Evolutionary conservation across 2,329 filamentous ascomycete species (phyloP), one percentile per base, ranked within the genome.

Genomic region (Fusarium heterosporum): DNA sequence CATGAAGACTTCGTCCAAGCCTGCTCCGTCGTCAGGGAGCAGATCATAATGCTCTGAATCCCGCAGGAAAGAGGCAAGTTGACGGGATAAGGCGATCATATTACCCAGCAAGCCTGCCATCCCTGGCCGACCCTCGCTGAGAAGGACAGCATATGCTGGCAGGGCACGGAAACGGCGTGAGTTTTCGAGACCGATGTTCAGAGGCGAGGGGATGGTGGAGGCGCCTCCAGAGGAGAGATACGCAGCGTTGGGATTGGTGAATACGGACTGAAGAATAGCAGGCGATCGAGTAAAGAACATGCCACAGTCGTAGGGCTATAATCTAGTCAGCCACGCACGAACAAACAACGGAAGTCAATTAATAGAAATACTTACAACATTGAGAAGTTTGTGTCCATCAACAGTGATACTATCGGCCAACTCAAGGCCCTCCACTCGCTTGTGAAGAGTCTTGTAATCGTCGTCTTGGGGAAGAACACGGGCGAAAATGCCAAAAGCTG

Each of bases 331-430:
- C 12, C 22, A 47, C 13, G 9, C n/a, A 17, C 10, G 41, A 32
- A 8, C 8, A 9, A 17, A 6, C 42, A 11, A 10, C 28, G 16
- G 28, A 39, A 28, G n/a, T 40, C 17, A 17, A 22, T 22, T 22
- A 22, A 22, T 22, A 22, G 28, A 12, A 25, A n/a, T 22, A 83
- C 86, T 61, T 77, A 89, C 88, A 43, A 97, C 93, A 70, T 97
- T 97, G 62, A 98, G 85, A n/a, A 97, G 80, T 75, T 97, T 97
- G 78, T 98, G 95, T 0, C 87, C 91, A 73, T 97, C 94, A 4
- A 91, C 89, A 0, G 93, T 90, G 69, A 97, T 93, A 49, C 92
- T 96, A 75, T 97, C 93, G 4, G 92, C 93, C 4, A 97, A 82
- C 63, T 97, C 90, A 13, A 97, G 77, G 1, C 92, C 92, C 6